Percentiles rank a stretch among this genome's conserved stretches.
phyloP scores from a whole-genome alignment of 305 asterid species.

The Nicotiana rustica region DNA sequence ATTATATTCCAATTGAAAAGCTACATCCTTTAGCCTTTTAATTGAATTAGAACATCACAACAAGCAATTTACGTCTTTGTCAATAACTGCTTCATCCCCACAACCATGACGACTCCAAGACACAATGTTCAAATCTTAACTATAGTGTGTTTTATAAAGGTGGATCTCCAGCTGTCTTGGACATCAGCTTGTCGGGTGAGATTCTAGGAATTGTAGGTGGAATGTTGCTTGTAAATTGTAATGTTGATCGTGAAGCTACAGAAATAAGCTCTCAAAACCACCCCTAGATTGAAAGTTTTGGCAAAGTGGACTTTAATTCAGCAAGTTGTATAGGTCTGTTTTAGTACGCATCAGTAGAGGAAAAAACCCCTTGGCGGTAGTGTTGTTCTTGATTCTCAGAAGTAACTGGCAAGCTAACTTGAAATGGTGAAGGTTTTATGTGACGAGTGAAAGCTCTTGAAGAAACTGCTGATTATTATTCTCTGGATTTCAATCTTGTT shows the following conservation, averaged over 20 bases:
- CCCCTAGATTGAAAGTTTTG: background rate
- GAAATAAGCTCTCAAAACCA: background rate
- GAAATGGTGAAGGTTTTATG: background rate
- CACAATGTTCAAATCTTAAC: background rate
- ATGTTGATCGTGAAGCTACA: background rate
- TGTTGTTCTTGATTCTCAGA: background rate
- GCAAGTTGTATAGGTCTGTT: background rate
- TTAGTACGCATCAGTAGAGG: background rate
- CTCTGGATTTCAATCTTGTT: slow-evolving; percentile 20
- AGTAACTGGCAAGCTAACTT: background rate
- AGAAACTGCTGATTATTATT: background rate
- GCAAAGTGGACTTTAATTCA: background rate
- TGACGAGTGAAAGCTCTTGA: background rate
- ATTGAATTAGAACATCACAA: background rate
- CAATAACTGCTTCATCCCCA: background rate
- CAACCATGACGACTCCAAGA: background rate
- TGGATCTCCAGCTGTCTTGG: background rate
- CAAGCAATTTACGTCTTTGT: background rate
- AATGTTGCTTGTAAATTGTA: background rate
- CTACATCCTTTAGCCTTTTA: background rate
- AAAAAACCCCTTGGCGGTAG: background rate
- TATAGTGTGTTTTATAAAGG: background rate
- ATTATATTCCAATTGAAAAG: slow-evolving; percentile 11
- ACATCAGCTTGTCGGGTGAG: background rate
- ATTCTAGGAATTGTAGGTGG: background rate